These are phyloP conservation scores for Hypoxylon intermedium DNA, from an alignment of 495 filamentous ascomycete genomes.

Conservation along the genomic window DNA sequence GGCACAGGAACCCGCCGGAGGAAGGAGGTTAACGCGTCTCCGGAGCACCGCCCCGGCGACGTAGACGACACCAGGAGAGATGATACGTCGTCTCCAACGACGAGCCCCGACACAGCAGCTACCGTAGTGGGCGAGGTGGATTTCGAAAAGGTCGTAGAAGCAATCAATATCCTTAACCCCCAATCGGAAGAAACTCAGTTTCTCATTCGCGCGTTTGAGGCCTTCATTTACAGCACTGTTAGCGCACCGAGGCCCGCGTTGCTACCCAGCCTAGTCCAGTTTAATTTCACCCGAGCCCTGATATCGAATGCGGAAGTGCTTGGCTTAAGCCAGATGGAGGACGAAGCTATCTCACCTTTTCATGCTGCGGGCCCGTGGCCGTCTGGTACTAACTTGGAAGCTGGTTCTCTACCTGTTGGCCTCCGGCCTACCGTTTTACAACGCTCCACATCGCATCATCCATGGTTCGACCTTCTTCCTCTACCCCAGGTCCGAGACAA, in stretches of 20 bases:
- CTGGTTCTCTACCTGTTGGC: constrained; percentile 5
- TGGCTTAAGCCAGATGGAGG: background rate
- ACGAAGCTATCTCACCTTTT: background rate
- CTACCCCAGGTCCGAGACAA: constrained; percentile 46
- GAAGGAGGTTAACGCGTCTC: no score
- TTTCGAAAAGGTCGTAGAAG: no score
- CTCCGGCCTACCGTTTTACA: constrained; percentile 29
- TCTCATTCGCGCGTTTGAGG: background rate
- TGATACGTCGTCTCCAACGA: no score
- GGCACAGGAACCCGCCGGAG: background rate
- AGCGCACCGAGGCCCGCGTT: constrained; percentile 7
- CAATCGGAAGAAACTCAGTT: background rate
- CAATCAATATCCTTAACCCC: background rate
- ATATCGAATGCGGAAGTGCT: background rate
- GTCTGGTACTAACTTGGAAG: background rate
- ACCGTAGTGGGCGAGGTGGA: no score
- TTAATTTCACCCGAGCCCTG: background rate
- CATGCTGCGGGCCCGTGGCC: no score
- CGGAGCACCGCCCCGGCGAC: no score
- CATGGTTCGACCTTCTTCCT: constrained; percentile 45
- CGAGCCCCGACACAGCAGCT: no score
- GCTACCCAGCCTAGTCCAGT: background rate
- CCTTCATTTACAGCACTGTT: background rate
- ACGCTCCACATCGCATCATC: constrained; percentile 19
- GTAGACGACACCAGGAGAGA: no score